Evolutionary conservation across 257 asterid species (phyloP), one percentile per base, ranked within the genome.

Genomic region (Anisodus tanguticus): DNA sequence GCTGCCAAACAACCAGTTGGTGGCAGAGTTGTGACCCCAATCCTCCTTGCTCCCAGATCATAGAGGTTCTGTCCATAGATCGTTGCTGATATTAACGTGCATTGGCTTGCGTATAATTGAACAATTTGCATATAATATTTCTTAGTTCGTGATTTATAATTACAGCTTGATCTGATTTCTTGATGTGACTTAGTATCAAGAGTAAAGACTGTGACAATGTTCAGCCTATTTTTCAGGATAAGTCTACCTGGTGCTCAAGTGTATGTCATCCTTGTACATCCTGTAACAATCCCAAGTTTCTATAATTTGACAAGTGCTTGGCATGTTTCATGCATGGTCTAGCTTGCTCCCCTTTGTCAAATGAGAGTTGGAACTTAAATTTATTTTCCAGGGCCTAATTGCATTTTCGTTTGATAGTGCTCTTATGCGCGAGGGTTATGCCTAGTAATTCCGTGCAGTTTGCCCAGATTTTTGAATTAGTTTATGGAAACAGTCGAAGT

Each of bases 1-100:
- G 96, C 98, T 43, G 98, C 98, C 89, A 93, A 89, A 90, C 98
- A 95, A 66, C 97, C 98, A 2, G 90, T 83, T 68, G 98, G 98
- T 47, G 98, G 98, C 58, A 93, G 89, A 54, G 82, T 87, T 45
- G 98, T 93, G 8, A 93, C 97, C 76, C 97, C 97, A 7, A 95
- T 91, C 88, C 90, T 95, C 72, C 97, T 87, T 41, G 83, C 98
- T 84, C 98, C 98, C 4, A 92, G 84, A 47, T 13, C 84, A 86
- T 93, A 91, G 78, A 95, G 84, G 63, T 86, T 88, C 95, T 93
- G 92, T 79, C 74, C 45, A 16, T 64, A 76, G 45, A 66, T 70
- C 13, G 41, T 62, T 76, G 63, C 62, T 76, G 45, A 72, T 76
- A 22, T 76, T 47, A 70, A 31, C 66, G 26, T 22, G 26, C 26